Base-by-base conservation (phyloP, 768 basidiomycete species). In the Naganishia antarctica region DNA sequence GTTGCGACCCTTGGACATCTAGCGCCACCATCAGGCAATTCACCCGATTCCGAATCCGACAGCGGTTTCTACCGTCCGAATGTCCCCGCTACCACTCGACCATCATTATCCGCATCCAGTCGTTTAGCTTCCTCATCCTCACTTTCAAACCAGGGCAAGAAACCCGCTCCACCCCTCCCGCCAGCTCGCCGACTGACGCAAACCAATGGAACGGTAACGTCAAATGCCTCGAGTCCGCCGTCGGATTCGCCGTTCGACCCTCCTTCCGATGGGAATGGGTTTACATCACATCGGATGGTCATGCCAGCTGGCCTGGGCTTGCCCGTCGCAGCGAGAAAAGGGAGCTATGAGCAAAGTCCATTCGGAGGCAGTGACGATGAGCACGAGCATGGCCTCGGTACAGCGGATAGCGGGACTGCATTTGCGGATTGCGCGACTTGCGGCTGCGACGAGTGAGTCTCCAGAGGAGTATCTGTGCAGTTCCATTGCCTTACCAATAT, bases 281-380 rank as follows among this genome's bases (percentile, higher is more conserved):
- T 7, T 16, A 26, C 32, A 5, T 21, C 21, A 23, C 37, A 34
- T 40, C 53, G 53, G 8, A 57, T 57, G 53, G 32, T 40, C 53
- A 57, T 57, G 53, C 53, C 53, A 1, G 37, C 53, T 7, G 53
- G 37, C 6, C 13, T 57, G 13, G 53, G 21, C 1, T 25, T 37
- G 53, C 53, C 53, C 23, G 2, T 31, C 25, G 21, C 34, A 1
- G n/a, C 53, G 3, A 7, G 32, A 40, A 57, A 57, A 25, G 34
- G 34, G 6, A 57, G 53, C 23, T 25, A 57, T 26, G 28, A 40
- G 34, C 34, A 34, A 12, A 57, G 53, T 57, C 53, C 53, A 2
- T 57, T 57, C 18, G 53, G 53, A n/a, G 34, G 53, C 34, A 57
- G 34, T n/a, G 53, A 57, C 37, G 53, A 57, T 41, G 53, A 57